Base-by-base conservation (phyloP, 129 eudicot species). In the Glebionis coronaria region DNA sequence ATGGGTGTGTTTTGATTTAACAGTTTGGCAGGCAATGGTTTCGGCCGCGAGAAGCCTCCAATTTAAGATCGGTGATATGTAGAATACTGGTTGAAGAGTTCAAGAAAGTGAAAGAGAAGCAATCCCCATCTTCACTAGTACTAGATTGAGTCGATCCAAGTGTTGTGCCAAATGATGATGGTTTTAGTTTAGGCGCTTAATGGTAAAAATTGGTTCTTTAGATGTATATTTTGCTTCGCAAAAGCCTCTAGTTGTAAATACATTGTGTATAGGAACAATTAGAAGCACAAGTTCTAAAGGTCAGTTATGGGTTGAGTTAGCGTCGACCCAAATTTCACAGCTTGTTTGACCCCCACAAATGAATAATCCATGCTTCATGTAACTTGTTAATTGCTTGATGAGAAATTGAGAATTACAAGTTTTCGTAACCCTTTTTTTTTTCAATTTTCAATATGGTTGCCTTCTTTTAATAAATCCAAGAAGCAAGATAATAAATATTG, bases 11-110 rank as follows among this genome's bases (percentile, higher is more conserved):
- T 12, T 69, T 56, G 35, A 42, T 58, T 73, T 44, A 27, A 65
- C 85, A 93, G 98, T 82, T 93, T 76, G 82, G 86, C 56, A 88
- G 28, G 77, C 70, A 82, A 51, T 93, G 97, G 98, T 93, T 93
- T 71, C 77, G 57, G 61, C 92, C 96, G 4, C 75, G 67, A 72
- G 88, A 88, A 73, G 97, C 97, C 23, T 93, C 98, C 3, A 35
- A 58, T 61, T 70, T 88, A 73, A 86, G 98, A 82, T 53, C 35
- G 40, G 81, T 16, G 69, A 81, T 93, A 44, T 75, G 72, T 29
- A 50, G 49, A 61, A 18, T 86, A 42, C 90, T 93, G 42, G 67
- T 25, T 49, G 49, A 77, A 62, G 73, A 80, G 78, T 92, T 91
- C 75, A 70, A 50, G 69, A 80, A 75, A 20, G 87, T 82, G n/a